Base-by-base conservation (phyloP, 192 early-diverging fungal genomes). In the Phycomyces blakesleeanus region DNA sequence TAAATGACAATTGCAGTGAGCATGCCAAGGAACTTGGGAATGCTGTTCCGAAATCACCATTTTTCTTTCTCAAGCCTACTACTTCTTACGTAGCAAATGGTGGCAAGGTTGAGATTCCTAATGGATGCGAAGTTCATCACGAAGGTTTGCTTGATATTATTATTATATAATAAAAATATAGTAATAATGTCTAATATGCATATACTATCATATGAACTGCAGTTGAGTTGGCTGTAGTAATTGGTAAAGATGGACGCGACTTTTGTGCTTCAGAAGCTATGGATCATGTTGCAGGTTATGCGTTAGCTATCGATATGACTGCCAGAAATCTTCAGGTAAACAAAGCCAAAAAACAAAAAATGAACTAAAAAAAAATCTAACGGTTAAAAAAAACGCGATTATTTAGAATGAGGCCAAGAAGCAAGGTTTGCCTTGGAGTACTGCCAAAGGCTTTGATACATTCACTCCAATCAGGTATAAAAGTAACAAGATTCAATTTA, bases 11-110 rank as follows among this genome's bases (percentile, higher is more conserved):
- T 50, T 14, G 34, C 16, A 89, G 89, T 60, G 91, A 94, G 54
- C 96, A 98, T 66, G 96, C 96, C 27, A 91, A 92, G 64, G 94
- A 98, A 74, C 85, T 98, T 12, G 89, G 88, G 20, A 96, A 93
- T 75, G 82, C 89, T n/a, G 89, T 96, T 20, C 96, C 96, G 0
- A 89, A 74, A 41, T 64, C 79, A 9, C 96, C 96, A 20, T 88
- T 96, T 67, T 91, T 95, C 72, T 98, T 98, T 74, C 81, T 98
- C 40, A 98, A 98, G 81, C 95, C 95, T 20, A 86, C 91, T 0
- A 87, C 90, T 40, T 91, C 91, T 24, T 93, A 87, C 68, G 74
- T 93, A 39, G 51, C 73, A 9, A 78, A 81, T 38, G 87, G 87
- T 11, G 78, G 83, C 12, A 74, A 66, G 63, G 89, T 98, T 38